Evolutionary conservation across 768 basidiomycete genomes (phyloP).

Genomic region (Agrocybe pediades): DNA sequence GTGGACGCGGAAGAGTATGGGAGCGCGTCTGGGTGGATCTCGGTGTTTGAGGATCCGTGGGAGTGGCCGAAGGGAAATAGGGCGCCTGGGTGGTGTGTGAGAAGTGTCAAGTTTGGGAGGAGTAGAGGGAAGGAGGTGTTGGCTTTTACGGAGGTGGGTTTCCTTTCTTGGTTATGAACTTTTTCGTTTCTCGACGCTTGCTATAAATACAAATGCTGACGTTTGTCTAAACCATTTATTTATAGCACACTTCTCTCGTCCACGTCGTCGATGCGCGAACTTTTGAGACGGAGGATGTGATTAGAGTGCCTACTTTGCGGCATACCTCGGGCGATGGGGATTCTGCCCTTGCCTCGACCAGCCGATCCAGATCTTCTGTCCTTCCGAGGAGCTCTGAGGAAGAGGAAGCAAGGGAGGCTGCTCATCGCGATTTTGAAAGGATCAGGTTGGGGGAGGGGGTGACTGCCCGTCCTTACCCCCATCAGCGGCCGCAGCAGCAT

Average conservation of each 20-base stretch:
- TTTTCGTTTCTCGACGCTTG: background rate
- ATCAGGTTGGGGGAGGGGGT: no score
- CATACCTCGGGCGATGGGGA: background rate
- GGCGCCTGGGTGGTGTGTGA: constrained; percentile 82
- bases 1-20: background rate
- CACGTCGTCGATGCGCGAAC: constrained; percentile 89
- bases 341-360: background rate
- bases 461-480: no score
- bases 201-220: background rate
- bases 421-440: no score
- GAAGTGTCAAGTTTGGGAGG: constrained; percentile 78
- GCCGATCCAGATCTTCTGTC: no score
- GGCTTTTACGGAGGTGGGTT: constrained; percentile 87
- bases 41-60: constrained; percentile 65
- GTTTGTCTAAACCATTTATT: background rate
- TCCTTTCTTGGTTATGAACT: background rate
- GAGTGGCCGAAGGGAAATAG: constrained; percentile 64
- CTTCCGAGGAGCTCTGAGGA: no score
- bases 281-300: constrained; percentile 74
- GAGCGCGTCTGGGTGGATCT: constrained; percentile 19
- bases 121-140: constrained; percentile 70
- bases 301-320: constrained; percentile 52
- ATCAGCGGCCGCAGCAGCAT: no score
- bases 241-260: constrained; percentile 78
- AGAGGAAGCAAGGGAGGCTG: no score